Percentiles rank a stretch among this genome's conserved stretches.
Conservation (phyloP, 805 yeast genomes). For the Isabelozyma gotoi region DNA sequence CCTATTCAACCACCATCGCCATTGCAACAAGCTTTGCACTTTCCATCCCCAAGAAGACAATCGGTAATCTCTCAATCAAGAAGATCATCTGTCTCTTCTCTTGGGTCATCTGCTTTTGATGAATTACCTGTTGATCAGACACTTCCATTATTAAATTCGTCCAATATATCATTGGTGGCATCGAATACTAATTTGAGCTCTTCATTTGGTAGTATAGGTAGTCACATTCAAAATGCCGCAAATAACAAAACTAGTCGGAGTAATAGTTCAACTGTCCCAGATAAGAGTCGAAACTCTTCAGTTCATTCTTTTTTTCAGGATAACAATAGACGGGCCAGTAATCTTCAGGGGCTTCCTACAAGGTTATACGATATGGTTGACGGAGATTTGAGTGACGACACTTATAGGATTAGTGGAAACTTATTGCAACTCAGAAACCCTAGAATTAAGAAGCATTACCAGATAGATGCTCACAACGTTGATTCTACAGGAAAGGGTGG, state of each 20-base stretch:
- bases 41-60: constrained; percentile 3
- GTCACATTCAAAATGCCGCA: too few species aligned
- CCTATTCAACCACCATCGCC: background rate
- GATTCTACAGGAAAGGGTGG: background rate
- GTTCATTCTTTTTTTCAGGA: constrained; percentile 23
- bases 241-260: constrained; percentile 2
- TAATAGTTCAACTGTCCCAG: background rate
- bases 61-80: constrained; percentile 10
- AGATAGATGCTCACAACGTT: constrained; percentile 7
- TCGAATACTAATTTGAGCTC: too few species aligned
- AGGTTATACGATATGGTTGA: constrained; percentile 24
- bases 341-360: constrained; percentile 11
- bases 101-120: constrained; percentile 8
- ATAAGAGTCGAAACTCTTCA: constrained; percentile 19
- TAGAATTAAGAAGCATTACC: constrained; percentile 26
- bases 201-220: too few species aligned
- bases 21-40: background rate
- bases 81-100: constrained; percentile 20
- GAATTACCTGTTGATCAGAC: constrained; percentile 27
- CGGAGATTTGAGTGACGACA: constrained; percentile 23
- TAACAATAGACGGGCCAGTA: constrained; percentile 15
- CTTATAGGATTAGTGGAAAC: constrained; percentile 12
- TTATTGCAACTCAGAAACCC: constrained; percentile 24
- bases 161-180: constrained; percentile 19
- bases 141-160: constrained; percentile 27